Conservation (phyloP, 2,329 filamentous ascomycete species). For the Calycina herbarum region DNA sequence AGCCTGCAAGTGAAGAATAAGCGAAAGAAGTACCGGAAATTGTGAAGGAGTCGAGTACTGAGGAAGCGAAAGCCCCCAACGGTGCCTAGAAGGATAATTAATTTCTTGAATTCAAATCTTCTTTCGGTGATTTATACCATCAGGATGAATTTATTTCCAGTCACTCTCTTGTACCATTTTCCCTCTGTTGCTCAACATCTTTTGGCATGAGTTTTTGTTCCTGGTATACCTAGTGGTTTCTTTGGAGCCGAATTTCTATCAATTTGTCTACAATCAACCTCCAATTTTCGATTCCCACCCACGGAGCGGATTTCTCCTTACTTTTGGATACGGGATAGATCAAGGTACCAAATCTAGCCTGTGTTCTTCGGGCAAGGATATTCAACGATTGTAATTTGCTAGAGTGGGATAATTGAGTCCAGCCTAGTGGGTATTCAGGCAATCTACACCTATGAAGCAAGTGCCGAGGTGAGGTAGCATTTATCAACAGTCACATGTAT, state of each 20-base stretch:
- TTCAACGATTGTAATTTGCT: not conserved
- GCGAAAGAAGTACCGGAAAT: not conserved
- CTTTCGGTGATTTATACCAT: too few relatives aligned
- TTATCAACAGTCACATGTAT: not conserved
- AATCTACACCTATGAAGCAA: not conserved
- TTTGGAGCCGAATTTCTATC: too few relatives aligned
- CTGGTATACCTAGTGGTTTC: not conserved
- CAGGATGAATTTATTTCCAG: too few relatives aligned
- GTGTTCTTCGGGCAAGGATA: too few relatives aligned
- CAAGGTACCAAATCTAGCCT: not conserved
- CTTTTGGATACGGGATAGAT: not conserved
- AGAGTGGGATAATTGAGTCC: not conserved
- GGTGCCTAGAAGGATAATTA: not conserved
- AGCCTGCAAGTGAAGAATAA: conserved; percentile 34
- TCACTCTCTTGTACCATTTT: not conserved
- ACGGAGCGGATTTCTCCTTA: not conserved
- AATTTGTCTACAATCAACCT: not conserved
- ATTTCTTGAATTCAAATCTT: not conserved
- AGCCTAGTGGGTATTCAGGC: not conserved
- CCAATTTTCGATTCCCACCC: not conserved
- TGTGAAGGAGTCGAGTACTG: not conserved
- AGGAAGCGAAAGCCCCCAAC: not conserved
- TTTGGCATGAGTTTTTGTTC: not conserved
- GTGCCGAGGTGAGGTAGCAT: not conserved
- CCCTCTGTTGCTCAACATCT: not conserved